Evolutionary conservation across 2,329 filamentous ascomycete genomes (phyloP).

Genomic region (Amauroascus niger): DNA sequence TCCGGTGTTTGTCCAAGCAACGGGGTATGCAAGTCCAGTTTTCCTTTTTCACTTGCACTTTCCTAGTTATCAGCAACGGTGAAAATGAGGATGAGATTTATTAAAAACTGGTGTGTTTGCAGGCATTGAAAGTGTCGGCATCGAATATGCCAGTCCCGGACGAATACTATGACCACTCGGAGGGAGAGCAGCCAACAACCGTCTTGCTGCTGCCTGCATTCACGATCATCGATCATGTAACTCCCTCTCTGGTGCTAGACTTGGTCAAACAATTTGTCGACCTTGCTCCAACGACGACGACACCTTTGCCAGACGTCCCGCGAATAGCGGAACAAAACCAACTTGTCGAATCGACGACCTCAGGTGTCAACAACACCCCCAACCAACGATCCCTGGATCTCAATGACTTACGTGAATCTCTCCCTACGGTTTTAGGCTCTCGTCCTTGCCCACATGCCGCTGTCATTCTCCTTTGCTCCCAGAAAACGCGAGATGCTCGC

Average conservation of each 20-base stretch:
- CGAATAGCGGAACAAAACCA: neutral
- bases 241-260: slow-evolving; percentile 59
- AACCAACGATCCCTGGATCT: slow-evolving; percentile 13
- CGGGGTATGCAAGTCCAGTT: slow-evolving; percentile 26
- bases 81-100: neutral
- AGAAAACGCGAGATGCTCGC: slow-evolving; percentile 85
- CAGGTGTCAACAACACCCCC: neutral
- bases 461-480: slow-evolving; percentile 86
- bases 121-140: slow-evolving; percentile 83
- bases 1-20: slow-evolving; percentile 34
- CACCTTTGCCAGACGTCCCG: slow-evolving; percentile 41
- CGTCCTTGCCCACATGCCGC: slow-evolving; percentile 70
- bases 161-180: slow-evolving; percentile 48
- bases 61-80: no score
- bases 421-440: slow-evolving; percentile 39
- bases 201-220: slow-evolving; percentile 80
- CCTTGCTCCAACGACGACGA: slow-evolving; percentile 63
- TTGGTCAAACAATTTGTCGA: slow-evolving; percentile 61
- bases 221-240: slow-evolving; percentile 72
- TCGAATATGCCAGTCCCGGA: slow-evolving; percentile 78
- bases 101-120: slow-evolving; percentile 2
- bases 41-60: neutral
- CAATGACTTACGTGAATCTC: slow-evolving; percentile 21
- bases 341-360: neutral
- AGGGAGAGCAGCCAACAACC: slow-evolving; percentile 57